phyloP scores from a whole-genome alignment of 1,284 basidiomycete species.

The Cryptococcus deneoformans region DNA sequence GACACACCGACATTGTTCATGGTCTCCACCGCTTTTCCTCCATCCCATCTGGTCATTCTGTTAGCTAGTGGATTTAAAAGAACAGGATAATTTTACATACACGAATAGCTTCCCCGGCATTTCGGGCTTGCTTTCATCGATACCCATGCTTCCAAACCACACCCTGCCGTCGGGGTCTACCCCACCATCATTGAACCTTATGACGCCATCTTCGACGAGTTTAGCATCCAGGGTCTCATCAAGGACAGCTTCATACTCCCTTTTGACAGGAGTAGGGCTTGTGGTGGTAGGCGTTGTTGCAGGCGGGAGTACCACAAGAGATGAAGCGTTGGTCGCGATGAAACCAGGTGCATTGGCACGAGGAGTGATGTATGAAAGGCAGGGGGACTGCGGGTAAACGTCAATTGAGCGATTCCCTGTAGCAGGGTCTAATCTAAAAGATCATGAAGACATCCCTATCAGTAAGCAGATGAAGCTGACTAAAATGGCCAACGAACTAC shows the following conservation, averaged over 20 bases:
- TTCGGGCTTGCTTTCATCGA: constrained; percentile 14
- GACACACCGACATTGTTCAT: constrained; percentile 34
- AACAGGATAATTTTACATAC: constrained; percentile 15
- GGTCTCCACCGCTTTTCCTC: constrained; percentile 13
- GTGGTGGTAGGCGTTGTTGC: constrained; percentile 13
- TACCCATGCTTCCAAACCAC: constrained; percentile 36
- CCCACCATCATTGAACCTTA: constrained; percentile 49
- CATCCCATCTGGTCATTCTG: constrained; percentile 3
- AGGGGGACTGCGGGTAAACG: constrained; percentile 30
- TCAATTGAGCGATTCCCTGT: constrained; percentile 30
- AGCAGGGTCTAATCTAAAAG: constrained; percentile 28
- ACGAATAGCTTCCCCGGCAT: constrained; percentile 34
- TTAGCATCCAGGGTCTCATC: constrained; percentile 20
- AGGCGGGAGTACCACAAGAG: constrained; percentile 21
- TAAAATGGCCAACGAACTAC: background rate
- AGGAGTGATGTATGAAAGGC: constrained; percentile 33
- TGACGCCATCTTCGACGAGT: constrained; percentile 18
- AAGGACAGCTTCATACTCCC: too few species aligned
- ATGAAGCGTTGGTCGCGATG: constrained; percentile 24
- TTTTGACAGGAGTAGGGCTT: too few species aligned
- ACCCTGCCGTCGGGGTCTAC: constrained; percentile 42
- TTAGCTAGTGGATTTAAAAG: too few species aligned
- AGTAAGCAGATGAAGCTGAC: constrained; percentile 5
- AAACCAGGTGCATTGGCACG: constrained; percentile 27
- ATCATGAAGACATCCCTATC: background rate